Evolutionary conservation across 306 rosid species (phyloP).

Genomic region (Cucurbita argyrosperma): DNA sequence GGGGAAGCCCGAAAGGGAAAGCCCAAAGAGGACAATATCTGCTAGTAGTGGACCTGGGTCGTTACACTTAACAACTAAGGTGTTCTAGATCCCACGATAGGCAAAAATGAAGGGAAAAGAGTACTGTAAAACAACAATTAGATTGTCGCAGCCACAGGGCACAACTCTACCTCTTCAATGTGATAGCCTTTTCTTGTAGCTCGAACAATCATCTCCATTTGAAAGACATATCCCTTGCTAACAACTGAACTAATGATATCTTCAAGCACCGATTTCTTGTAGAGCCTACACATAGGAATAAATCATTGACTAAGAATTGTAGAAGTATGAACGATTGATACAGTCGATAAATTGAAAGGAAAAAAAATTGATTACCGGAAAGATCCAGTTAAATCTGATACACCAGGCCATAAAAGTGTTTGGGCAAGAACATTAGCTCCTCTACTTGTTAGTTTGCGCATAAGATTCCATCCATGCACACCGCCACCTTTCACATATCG

Average conservation of each 20-base stretch:
- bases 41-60: too few species aligned
- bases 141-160: background rate
- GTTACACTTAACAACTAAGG: background rate
- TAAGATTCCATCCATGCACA: constrained; percentile 98
- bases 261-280: constrained; percentile 74
- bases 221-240: constrained; percentile 93
- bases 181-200: constrained; percentile 87
- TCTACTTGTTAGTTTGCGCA: constrained; percentile 96
- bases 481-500: constrained; percentile 91
- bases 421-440: constrained; percentile 99
- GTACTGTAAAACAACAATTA: background rate
- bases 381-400: constrained; percentile 94
- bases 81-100: background rate
- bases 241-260: constrained; percentile 82
- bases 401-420: constrained; percentile 94
- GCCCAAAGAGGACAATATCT: too few species aligned
- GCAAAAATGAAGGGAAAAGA: too few species aligned
- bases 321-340: constrained; percentile 9
- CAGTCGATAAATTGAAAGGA: constrained; percentile 7
- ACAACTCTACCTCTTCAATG: constrained; percentile 67
- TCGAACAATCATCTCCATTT: constrained; percentile 97
- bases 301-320: constrained; percentile 11
- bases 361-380: constrained; percentile 40
- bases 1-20: too few species aligned
- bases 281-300: constrained; percentile 42